Evolutionary conservation across 306 rosid species (phyloP).

Genomic region (Neltuma alba): DNA sequence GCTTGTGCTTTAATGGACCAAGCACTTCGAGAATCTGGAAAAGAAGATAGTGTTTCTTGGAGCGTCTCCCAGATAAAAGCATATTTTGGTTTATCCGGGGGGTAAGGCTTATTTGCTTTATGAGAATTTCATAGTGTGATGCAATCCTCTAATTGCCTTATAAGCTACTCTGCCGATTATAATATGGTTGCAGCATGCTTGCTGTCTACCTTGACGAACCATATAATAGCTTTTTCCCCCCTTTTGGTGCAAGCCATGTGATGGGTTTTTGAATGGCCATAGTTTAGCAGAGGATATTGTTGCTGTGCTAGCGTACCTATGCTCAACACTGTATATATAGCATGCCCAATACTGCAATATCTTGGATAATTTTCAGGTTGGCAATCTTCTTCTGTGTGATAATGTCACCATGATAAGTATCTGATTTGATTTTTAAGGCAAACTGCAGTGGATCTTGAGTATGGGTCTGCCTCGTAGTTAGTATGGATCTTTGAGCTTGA

Average conservation of each 20-base stretch:
- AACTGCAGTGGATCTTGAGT: background rate
- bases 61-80: slow-evolving; percentile 74
- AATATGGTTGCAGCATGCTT: background rate
- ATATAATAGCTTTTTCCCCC: too few relatives aligned
- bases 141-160: slow-evolving; percentile 19
- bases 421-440: background rate
- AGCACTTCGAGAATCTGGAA: slow-evolving; percentile 63
- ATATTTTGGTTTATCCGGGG: slow-evolving; percentile 96
- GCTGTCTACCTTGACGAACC: slow-evolving; percentile 1
- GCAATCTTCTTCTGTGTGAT: slow-evolving; percentile 3
- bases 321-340: background rate
- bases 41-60: slow-evolving; percentile 58
- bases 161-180: background rate
- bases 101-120: slow-evolving; percentile 54
- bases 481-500: background rate
- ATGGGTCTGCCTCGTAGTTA: background rate
- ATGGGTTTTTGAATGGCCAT: slow-evolving; percentile 12
- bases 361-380: slow-evolving; percentile 10
- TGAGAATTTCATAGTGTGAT: slow-evolving; percentile 5
- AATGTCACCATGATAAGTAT: background rate
- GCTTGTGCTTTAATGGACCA: slow-evolving; percentile 84
- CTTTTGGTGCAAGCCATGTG: too few relatives aligned
- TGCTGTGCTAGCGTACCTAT: slow-evolving; percentile 14
- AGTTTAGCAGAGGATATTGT: slow-evolving; percentile 8
- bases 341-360: background rate